Evolutionary conservation across 345 rosid genomes (phyloP), one percentile per base, ranked within the genome.

Genomic region (Boechera divaricarpa): DNA sequence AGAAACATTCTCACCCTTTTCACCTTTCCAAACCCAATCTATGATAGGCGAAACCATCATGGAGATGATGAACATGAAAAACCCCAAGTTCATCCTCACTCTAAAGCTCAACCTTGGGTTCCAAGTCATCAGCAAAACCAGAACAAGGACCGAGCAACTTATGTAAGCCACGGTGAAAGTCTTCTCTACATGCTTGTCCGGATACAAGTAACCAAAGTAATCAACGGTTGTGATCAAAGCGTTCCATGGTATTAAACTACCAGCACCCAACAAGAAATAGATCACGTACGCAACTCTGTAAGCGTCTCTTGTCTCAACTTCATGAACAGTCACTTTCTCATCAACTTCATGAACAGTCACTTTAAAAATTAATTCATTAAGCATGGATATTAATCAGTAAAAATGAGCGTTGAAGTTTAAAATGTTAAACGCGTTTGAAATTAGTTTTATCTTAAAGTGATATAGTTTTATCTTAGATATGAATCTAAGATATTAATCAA

Each of bases 221-320:
- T 94, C 98, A 24, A 88, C 86, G 15, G 97, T 98, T 1, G 94
- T 94, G 82, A 94, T 94, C 52, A 88, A 91, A 69, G 94, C 87
- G 75, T 94, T 94, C 98, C 99, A 94, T 2, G 99, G 99, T 74
- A 90, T 94, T 78, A 94, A 85, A 84, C 90, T 92, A 41, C 97
- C 98, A 15, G 92, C 96, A 54, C 99, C 99, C 38, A 94, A 88
- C 76, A 94, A 77, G 86, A 90, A 92, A 82, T 94, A 96, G 76
- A 92, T 87, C 69, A 85, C 74, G 70, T 92, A 94, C 39, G 96
- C 97, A 32, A 86, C 72, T 82, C 75, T 89, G 83, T 69, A 92
- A 58, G 87, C 68, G 80, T 92, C 97, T 80, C 76, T 85, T 56
- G 86, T 83, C 80, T 80, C 86, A 21, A 38, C 61, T 64, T 69